A percentile compares a stretch with the other conserved stretches of the same genome.
phyloP scores from a whole-genome alignment of 805 yeast genomes.

The Myxozyma lipomycoides region DNA sequence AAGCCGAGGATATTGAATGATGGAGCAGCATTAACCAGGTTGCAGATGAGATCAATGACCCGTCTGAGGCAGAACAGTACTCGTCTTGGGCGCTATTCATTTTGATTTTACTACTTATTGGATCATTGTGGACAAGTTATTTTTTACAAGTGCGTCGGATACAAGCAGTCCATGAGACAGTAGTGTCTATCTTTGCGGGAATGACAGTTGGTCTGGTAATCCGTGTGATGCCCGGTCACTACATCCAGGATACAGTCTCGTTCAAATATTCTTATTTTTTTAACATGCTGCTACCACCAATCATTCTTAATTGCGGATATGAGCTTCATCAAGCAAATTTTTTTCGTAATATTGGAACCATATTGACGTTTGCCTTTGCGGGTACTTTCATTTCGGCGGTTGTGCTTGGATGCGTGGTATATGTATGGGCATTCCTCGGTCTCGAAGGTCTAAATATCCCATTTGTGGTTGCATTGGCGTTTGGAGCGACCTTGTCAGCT shows the following conservation, averaged over 20 bases:
- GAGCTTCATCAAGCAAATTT: slow-evolving; percentile 95
- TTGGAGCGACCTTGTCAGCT: slow-evolving; percentile 96
- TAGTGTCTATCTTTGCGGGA: slow-evolving; percentile 85
- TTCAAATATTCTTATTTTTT: slow-evolving; percentile 93
- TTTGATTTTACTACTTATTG: slow-evolving; percentile 67
- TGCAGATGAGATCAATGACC: slow-evolving; percentile 44
- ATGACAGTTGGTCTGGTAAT: slow-evolving; percentile 80
- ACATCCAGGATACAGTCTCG: slow-evolving; percentile 93
- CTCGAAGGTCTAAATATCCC: slow-evolving; percentile 83
- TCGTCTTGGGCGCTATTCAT: slow-evolving; percentile 97
- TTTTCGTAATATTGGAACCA: slow-evolving; percentile 85
- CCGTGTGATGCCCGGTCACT: slow-evolving; percentile 90
- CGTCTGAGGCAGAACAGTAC: slow-evolving; percentile 90
- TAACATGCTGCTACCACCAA: slow-evolving; percentile 91
- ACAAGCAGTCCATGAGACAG: slow-evolving; percentile 97
- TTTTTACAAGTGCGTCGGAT: slow-evolving; percentile 86
- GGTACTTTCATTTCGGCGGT: slow-evolving; percentile 92
- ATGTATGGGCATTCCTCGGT: slow-evolving; percentile 87
- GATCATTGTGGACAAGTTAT: slow-evolving; percentile 94
- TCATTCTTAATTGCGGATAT: slow-evolving; percentile 92
- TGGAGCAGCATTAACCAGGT: not conserved
- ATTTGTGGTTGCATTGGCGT: slow-evolving; percentile 94
- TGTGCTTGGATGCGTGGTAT: slow-evolving; percentile 65
- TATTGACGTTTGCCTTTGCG: slow-evolving; percentile 89
- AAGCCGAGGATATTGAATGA: not conserved